Evolutionary conservation across 1,139 yeast species (phyloP).

Genomic region (Sugiyamaella neomexicana): DNA sequence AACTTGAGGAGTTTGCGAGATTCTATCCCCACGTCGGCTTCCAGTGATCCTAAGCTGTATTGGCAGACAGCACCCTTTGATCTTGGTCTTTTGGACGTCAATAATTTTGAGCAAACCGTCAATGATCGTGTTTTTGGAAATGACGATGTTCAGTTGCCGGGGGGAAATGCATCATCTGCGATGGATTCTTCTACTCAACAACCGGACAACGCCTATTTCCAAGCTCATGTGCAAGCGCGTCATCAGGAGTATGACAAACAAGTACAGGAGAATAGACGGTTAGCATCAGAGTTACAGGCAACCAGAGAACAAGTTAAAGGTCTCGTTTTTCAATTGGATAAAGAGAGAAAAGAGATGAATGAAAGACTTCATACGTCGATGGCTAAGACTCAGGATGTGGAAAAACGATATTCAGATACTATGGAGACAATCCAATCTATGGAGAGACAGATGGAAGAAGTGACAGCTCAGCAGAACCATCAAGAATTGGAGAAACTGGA

Average conservation of each 20-base stretch:
- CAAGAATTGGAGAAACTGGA: background rate
- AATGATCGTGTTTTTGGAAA: too few relatives aligned
- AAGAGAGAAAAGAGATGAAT: too few relatives aligned
- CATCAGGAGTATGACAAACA: background rate
- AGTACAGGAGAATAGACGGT: background rate
- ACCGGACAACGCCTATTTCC: background rate
- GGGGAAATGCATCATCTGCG: background rate
- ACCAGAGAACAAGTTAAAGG: background rate
- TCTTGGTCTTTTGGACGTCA: too few relatives aligned
- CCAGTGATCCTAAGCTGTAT: too few relatives aligned
- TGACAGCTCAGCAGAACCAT: background rate
- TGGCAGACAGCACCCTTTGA: too few relatives aligned
- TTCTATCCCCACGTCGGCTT: too few relatives aligned
- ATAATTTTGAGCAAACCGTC: too few relatives aligned
- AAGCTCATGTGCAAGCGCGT: background rate
- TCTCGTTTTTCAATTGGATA: too few relatives aligned
- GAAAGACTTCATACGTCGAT: background rate
- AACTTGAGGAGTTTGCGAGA: too few relatives aligned
- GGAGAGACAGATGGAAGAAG: background rate
- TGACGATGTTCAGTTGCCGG: too few relatives aligned
- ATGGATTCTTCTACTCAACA: background rate
- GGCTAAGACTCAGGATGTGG: background rate
- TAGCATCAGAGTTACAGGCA: background rate
- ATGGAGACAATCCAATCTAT: background rate
- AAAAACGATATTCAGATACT: background rate